Evolutionary conservation across 108 stramenopile genomes (phyloP).

Genomic region (Seminavis robusta): DNA sequence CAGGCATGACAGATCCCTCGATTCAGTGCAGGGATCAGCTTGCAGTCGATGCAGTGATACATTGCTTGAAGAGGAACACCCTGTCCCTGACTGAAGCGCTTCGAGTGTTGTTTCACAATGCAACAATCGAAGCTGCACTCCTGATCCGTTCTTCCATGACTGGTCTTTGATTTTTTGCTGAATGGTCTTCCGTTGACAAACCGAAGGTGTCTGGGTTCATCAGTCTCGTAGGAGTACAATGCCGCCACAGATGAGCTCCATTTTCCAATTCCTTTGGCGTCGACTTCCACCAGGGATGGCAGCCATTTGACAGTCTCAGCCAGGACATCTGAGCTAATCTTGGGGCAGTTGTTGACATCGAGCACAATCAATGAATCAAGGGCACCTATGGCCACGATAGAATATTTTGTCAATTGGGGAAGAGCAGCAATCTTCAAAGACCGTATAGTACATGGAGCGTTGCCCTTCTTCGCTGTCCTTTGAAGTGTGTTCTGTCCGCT

Average conservation of each 20-base stretch:
- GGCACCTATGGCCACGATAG: conserved; percentile 5
- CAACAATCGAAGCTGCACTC: too few species aligned
- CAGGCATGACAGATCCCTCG: conserved; percentile 29
- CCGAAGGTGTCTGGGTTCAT: not conserved
- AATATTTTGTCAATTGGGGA: conserved; percentile 8
- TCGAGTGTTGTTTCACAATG: conserved; percentile 15
- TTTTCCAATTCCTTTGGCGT: conserved; percentile 17
- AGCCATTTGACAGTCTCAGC: conserved; percentile 4
- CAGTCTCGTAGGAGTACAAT: conserved; percentile 4
- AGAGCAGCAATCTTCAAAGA: conserved; percentile 7
- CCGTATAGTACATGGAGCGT: not conserved
- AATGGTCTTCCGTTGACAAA: conserved; percentile 8
- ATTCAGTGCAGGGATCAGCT: conserved; percentile 15
- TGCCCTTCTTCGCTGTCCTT: conserved; percentile 4
- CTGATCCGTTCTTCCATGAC: too few species aligned
- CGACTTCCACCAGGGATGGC: conserved; percentile 20
- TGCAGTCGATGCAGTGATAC: conserved; percentile 32
- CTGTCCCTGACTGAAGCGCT: conserved; percentile 5
- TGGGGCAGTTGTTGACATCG: conserved; percentile 11
- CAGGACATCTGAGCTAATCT: conserved; percentile 6
- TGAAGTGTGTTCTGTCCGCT: too few species aligned
- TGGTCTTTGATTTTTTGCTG: conserved; percentile 1
- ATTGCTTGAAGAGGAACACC: conserved; percentile 13
- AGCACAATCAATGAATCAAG: conserved; percentile 16
- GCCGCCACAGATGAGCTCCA: not conserved